These are phyloP conservation scores for Rehmannia glutinosa DNA, from an alignment of 257 asterid species.

Conservation along the genomic window DNA sequence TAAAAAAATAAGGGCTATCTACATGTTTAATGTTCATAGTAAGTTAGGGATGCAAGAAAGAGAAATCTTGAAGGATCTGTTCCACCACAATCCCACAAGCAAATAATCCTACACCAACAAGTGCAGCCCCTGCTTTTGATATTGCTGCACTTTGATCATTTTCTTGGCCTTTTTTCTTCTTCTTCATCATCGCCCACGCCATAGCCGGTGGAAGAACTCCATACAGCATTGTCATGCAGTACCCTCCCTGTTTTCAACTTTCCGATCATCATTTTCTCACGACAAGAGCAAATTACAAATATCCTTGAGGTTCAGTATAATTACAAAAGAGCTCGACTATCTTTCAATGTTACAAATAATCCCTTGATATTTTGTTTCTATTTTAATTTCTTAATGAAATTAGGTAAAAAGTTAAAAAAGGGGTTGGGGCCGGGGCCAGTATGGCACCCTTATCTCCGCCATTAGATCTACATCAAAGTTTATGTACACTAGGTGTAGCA, in stretches of 20 bases:
- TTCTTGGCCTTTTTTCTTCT: constrained; percentile 27
- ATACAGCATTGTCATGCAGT: constrained; percentile 78
- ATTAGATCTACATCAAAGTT: too few species aligned
- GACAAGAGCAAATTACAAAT: too few species aligned
- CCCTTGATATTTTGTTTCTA: too few species aligned
- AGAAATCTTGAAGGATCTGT: constrained; percentile 62
- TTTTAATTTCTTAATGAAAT: too few species aligned
- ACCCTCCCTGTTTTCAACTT: constrained; percentile 59
- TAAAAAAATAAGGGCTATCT: too few species aligned
- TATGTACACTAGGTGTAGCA: too few species aligned
- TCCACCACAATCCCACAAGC: constrained; percentile 53
- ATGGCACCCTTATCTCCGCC: too few species aligned
- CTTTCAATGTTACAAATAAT: not conserved
- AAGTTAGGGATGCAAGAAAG: constrained; percentile 36
- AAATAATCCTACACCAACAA: constrained; percentile 52
- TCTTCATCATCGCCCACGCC: constrained; percentile 68
- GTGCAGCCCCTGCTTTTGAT: constrained; percentile 45
- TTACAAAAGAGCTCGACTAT: too few species aligned
- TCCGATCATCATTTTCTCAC: not conserved
- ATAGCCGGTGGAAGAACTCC: constrained; percentile 82
- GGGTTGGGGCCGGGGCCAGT: too few species aligned
- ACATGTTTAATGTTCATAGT: too few species aligned
- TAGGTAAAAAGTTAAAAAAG: not conserved
- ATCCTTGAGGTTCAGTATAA: too few species aligned
- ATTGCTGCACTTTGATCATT: constrained; percentile 6